Evolutionary conservation across 2,329 filamentous ascomycete genomes (phyloP), one percentile per base, ranked within the genome.

Genomic region (Fusarium drepaniforme): DNA sequence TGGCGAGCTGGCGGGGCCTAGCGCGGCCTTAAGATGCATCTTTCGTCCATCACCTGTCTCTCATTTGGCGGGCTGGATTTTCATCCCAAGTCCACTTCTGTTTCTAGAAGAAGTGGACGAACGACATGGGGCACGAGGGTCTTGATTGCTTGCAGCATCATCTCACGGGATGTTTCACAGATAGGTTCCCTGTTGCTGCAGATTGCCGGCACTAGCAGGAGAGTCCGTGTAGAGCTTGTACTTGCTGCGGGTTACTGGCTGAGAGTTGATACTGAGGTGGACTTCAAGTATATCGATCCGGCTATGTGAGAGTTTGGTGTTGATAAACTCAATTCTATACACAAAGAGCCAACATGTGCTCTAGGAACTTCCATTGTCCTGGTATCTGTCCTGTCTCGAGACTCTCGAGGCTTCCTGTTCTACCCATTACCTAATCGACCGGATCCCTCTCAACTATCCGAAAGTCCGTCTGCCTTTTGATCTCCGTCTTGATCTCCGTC

Each of bases 121-220:
- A 62, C 23, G n/a, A 21, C 49, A 53, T 53, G 49, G 49, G 49
- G 49, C 49, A 53, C 11, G 49, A 53, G 25, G 49, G 8, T 35
- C 35, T 49, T 62, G 42, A 37, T 68, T 63, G 59, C 56, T 64
- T 49, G 59, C 30, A 42, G 25, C 44, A 28, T 65, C 38, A 18
- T 73, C 69, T 75, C 58, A 70, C 72, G 67, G 61, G 66, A 62
- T 35, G 37, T 35, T 46, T 28, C 49, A 58, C 35, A 58, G 30
- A 25, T 33, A 23, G 18, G 40, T 30, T 61, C 18, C 40, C 58
- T 30, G 59, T 61, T 61, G 25, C 56, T 68, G 67, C 53, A 57
- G 30, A 40, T 40, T 67, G 38, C 59, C 53, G 42, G 59, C 44
- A 23, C 28, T 53, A 33, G 49, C 18, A 53, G 16, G 49, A 53